These are phyloP conservation scores for Naganishia vaughanmartiniae DNA, from an alignment of 768 basidiomycete genomes.

Conservation along the genomic window DNA sequence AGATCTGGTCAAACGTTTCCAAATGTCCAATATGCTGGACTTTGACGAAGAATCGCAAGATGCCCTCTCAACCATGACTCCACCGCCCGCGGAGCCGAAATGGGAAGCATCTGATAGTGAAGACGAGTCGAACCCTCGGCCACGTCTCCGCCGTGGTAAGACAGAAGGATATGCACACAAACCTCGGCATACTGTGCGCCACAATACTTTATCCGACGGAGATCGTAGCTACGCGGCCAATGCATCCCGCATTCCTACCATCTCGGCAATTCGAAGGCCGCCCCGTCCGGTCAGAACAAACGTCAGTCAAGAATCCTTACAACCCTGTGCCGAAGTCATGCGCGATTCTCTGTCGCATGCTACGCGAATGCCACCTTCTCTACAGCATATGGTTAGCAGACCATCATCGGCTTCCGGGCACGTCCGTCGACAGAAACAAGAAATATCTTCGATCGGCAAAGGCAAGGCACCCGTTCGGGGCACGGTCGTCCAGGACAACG, in stretches of 20 bases:
- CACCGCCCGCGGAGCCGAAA: slow-evolving; percentile 6
- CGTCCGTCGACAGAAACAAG: slow-evolving; percentile 8
- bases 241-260: slow-evolving; percentile 73
- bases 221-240: slow-evolving; percentile 92
- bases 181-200: slow-evolving; percentile 28
- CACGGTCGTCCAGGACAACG: neutral
- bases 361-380: slow-evolving; percentile 11
- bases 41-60: slow-evolving; percentile 4
- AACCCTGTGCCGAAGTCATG: neutral
- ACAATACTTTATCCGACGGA: slow-evolving; percentile 65
- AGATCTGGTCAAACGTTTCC: slow-evolving; percentile 66
- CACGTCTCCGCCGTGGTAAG: slow-evolving; percentile 43
- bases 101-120: slow-evolving; percentile 72
- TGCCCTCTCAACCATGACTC: neutral
- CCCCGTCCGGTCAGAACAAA: slow-evolving; percentile 8
- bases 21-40: slow-evolving; percentile 32
- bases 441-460: slow-evolving; percentile 39
- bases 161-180: slow-evolving; percentile 39
- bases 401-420: slow-evolving; percentile 1
- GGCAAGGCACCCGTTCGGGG: slow-evolving; percentile 42
- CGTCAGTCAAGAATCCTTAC: neutral
- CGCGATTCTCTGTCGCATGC: slow-evolving; percentile 6
- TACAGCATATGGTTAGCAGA: neutral
- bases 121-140: slow-evolving; percentile 56
- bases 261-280: slow-evolving; percentile 22